Conservation (phyloP, 805 yeast species). For the Candida germanica region DNA sequence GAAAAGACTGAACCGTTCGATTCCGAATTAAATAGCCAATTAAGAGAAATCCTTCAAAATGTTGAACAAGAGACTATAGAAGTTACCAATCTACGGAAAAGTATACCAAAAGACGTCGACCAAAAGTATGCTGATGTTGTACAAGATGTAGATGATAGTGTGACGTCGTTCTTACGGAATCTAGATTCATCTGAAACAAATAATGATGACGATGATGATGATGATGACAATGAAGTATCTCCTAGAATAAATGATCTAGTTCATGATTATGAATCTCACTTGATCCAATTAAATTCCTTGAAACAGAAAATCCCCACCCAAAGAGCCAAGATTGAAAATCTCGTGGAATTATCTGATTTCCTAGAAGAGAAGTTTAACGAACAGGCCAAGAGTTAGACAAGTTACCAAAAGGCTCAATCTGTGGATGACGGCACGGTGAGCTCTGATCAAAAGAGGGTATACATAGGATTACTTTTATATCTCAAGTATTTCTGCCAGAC, state of each 20-base stretch:
- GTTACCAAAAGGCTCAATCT: too few species aligned
- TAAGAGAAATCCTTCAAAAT: slow-evolving; percentile 53
- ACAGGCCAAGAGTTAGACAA: too few species aligned
- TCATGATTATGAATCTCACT: slow-evolving; percentile 24
- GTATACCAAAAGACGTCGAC: slow-evolving; percentile 44
- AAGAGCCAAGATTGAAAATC: slow-evolving; percentile 31
- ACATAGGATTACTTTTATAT: too few species aligned
- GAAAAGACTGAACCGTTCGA: slow-evolving; percentile 70
- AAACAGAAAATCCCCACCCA: slow-evolving; percentile 36
- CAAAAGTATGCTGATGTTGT: slow-evolving; percentile 35
- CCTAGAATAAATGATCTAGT: slow-evolving; percentile 17
- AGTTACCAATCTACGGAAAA: slow-evolving; percentile 53
- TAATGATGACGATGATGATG: slow-evolving; percentile 11
- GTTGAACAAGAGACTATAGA: slow-evolving; percentile 63
- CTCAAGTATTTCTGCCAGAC: too few species aligned
- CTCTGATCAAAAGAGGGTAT: too few species aligned
- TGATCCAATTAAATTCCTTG: slow-evolving; percentile 29
- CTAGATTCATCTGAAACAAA: slow-evolving; percentile 10
- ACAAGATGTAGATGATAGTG: slow-evolving; percentile 27
- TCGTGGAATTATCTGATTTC: slow-evolving; percentile 28
- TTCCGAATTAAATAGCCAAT: slow-evolving; percentile 53
- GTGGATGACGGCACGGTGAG: too few species aligned
- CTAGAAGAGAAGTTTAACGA: slow-evolving; percentile 20
- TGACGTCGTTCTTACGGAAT: slow-evolving; percentile 24
- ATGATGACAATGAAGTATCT: slow-evolving; percentile 1